Evolutionary conservation across 352 stramenopile genomes (phyloP), one percentile per base, ranked within the genome.

Genomic region (Pythium rhizo-oryzae): DNA sequence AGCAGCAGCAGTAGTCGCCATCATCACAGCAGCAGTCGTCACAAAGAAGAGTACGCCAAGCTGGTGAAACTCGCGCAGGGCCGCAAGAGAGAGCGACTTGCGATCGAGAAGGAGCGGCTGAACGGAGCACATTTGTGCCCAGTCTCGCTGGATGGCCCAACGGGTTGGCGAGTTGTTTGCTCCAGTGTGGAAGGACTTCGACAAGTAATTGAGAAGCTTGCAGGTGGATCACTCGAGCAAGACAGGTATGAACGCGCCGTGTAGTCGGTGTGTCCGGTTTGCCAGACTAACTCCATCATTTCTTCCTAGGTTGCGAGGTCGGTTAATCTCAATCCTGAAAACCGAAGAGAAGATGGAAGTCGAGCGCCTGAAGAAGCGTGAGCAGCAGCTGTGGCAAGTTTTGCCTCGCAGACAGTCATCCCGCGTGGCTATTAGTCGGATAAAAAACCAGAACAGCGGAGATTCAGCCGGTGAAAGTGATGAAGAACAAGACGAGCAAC

Each of bases 391-490:
- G 11, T 94, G 82, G 84, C 87, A 94, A 60, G 81, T 91, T 30
- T 64, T 96, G 35, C 86, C 88, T n/a, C 80, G 86, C 2, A 79
- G 88, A 11, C 83, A 93, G 62, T 96, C 88, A 25, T 96, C 88
- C 35, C 85, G 88, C 11, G 90, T 94, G 30, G 88, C 88, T 24
- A 93, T 94, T 12, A 78, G 78, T 6, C 86, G 79, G 66, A 93
- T 96, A 74, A 91, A 84, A 37, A 78, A 59, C 19, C 86, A 96
- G 43, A 76, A 70, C 47, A 72, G 76, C 4, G 81, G 74, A 7
- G 75, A 84, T 0, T 93, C 82, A 0, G 85, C 83, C 39, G 81
- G 81, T 1, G 80, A 83, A n/a, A 73, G 69, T 23, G 76, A 80
- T 15, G 68, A 59, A 8, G 61, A 53, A 13, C 39, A 65, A 13